phyloP scores from a whole-genome alignment of 2,329 filamentous ascomycete genomes.

The Lachnellula occidentalis region DNA sequence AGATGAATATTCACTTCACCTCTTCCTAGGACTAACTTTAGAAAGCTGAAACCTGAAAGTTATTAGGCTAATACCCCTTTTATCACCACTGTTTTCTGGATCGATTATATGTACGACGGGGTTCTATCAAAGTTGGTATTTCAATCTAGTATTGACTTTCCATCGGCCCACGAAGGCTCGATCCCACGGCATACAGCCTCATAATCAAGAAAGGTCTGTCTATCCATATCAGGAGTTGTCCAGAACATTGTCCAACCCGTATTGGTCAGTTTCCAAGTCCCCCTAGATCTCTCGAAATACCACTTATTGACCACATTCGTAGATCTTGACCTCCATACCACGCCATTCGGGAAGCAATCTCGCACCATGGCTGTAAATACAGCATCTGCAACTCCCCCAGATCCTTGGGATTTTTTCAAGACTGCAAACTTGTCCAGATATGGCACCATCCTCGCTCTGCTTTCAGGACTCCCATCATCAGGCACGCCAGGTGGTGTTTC shows the following conservation, averaged over 20 bases:
- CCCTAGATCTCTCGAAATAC: slow-evolving; percentile 90
- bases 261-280: slow-evolving; percentile 74
- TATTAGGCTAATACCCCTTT: too few relatives aligned
- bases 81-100: too few relatives aligned
- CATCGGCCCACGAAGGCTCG: slow-evolving; percentile 58
- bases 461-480: slow-evolving; percentile 47
- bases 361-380: slow-evolving; percentile 95
- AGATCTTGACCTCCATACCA: slow-evolving; percentile 63
- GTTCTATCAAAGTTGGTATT: neutral
- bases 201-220: slow-evolving; percentile 58
- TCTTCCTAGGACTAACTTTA: too few relatives aligned
- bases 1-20: too few relatives aligned
- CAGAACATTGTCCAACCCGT: slow-evolving; percentile 98
- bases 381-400: slow-evolving; percentile 88
- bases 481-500: slow-evolving; percentile 63
- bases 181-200: slow-evolving; percentile 66
- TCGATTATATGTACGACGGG: too few relatives aligned
- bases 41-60: too few relatives aligned
- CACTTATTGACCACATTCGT: slow-evolving; percentile 89
- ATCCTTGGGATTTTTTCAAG: slow-evolving; percentile 79
- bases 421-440: slow-evolving; percentile 99
- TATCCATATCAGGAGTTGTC: slow-evolving; percentile 66
- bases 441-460: slow-evolving; percentile 65
- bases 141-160: slow-evolving; percentile 53
- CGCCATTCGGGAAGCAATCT: slow-evolving; percentile 78